Conservation (phyloP, 1,284 basidiomycete genomes). For the Cystobasidium sp. region DNA sequence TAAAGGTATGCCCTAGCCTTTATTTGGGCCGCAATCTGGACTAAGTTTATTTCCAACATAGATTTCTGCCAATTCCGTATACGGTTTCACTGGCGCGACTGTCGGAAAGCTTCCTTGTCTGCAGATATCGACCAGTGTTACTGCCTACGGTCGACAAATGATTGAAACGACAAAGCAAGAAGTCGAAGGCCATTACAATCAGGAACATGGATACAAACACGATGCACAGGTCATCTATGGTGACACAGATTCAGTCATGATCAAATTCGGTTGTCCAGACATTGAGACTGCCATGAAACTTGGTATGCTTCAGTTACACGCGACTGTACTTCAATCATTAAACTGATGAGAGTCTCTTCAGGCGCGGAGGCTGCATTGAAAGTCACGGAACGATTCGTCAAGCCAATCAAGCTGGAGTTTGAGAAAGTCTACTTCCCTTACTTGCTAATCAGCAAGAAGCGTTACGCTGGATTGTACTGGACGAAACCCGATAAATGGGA, state of each 20-base stretch:
- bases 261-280: slow-evolving; percentile 87
- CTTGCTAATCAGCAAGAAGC: slow-evolving; percentile 93
- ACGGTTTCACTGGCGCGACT: slow-evolving; percentile 94
- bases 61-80: slow-evolving; percentile 97
- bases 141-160: slow-evolving; percentile 94
- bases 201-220: slow-evolving; percentile 80
- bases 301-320: slow-evolving; percentile 62
- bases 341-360: slow-evolving; percentile 53
- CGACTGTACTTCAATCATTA: not conserved
- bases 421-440: slow-evolving; percentile 98
- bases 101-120: slow-evolving; percentile 92
- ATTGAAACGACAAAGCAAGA: slow-evolving; percentile 92
- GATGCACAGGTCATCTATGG: slow-evolving; percentile 94
- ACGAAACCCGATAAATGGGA: slow-evolving; percentile 90
- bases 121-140: slow-evolving; percentile 88
- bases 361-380: slow-evolving; percentile 91
- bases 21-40: too few relatives aligned
- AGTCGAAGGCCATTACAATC: slow-evolving; percentile 83
- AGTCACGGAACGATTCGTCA: slow-evolving; percentile 88
- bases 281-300: slow-evolving; percentile 82
- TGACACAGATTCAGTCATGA: slow-evolving; percentile 98
- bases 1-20: slow-evolving; percentile 68
- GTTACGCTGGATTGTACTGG: slow-evolving; percentile 96
- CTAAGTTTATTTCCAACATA: slow-evolving; percentile 55
- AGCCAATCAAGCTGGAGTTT: slow-evolving; percentile 96